Percentiles rank a stretch among this genome's conserved stretches.
Conservation (phyloP, 2,329 filamentous ascomycete genomes). For the Verticillium nonalfalfae region DNA sequence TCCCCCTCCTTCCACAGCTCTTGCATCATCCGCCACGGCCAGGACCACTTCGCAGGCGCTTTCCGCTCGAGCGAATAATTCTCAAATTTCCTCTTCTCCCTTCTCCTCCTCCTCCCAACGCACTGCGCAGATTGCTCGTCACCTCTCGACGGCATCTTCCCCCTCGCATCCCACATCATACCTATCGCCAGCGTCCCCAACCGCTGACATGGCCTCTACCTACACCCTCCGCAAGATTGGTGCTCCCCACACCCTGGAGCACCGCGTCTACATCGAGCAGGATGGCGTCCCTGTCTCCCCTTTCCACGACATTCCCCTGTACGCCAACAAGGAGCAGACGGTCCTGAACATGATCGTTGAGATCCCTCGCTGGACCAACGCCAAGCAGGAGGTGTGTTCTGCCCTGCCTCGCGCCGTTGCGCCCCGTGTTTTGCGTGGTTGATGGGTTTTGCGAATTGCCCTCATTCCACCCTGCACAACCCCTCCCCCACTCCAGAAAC, state of each 20-base stretch:
- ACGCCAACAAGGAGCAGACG: conserved; percentile 92
- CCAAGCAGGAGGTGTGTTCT: conserved; percentile 86
- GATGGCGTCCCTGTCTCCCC: conserved; percentile 90
- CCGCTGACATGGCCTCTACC: conserved; percentile 45
- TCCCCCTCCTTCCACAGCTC: conserved; percentile 21
- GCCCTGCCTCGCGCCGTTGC: conserved; percentile 1
- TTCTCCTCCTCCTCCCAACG: conserved; percentile 43
- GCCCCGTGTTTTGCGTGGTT: not conserved
- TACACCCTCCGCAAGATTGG: conserved; percentile 85
- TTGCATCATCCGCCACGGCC: conserved; percentile 15
- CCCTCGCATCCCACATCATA: conserved; percentile 14
- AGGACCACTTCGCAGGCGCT: conserved; percentile 10
- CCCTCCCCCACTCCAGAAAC: conserved; percentile 5
- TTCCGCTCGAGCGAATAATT: conserved; percentile 11
- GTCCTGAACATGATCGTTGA: conserved; percentile 99
- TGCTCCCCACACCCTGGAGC: conserved; percentile 87
- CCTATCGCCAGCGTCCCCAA: conserved; percentile 13
- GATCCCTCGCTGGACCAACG: conserved; percentile 99
- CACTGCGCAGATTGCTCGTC: conserved; percentile 49
- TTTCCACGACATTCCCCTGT: conserved; percentile 98
- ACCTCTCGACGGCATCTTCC: conserved; percentile 35
- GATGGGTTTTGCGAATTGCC: conserved; percentile 2
- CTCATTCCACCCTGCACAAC: not conserved
- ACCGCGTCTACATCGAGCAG: conserved; percentile 97
- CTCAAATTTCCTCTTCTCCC: conserved; percentile 45